A percentile compares a stretch with the other conserved stretches of the same genome.
phyloP scores from a whole-genome alignment of 2,329 filamentous ascomycete species.

The Trichoderma gracile region DNA sequence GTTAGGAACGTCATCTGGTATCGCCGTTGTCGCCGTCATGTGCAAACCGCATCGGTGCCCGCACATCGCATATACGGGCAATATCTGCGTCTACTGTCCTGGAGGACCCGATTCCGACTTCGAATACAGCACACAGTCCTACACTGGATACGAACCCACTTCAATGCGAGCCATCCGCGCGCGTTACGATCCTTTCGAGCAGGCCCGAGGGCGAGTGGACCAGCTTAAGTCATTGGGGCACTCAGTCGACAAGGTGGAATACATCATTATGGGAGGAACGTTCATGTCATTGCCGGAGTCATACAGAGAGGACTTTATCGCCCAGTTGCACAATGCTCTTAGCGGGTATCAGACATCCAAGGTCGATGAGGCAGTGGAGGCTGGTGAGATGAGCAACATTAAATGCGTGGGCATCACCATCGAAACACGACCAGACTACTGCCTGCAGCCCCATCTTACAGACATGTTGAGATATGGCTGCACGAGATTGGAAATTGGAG shows the following conservation, averaged over 20 bases:
- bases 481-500: conserved; percentile 89
- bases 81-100: conserved; percentile 98
- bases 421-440: conserved; percentile 96
- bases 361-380: conserved; percentile 92
- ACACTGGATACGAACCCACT: conserved; percentile 97
- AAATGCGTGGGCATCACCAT: conserved; percentile 99
- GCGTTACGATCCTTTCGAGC: conserved; percentile 96
- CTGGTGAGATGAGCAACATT: conserved; percentile 93
- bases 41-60: conserved; percentile 98
- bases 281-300: conserved; percentile 94
- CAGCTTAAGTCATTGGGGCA: conserved; percentile 95
- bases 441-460: conserved; percentile 88
- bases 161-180: conserved; percentile 98
- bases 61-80: conserved; percentile 97
- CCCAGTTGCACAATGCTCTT: conserved; percentile 92
- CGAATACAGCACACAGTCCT: conserved; percentile 98
- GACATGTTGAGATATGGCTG: conserved; percentile 98
- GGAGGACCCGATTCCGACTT: conserved; percentile 98
- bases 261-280: conserved; percentile 99
- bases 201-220: conserved; percentile 91
- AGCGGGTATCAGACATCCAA: conserved; percentile 93
- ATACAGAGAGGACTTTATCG: conserved; percentile 91
- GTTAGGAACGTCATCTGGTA: conserved; percentile 88
- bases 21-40: conserved; percentile 98
- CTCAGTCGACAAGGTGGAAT: conserved; percentile 98